phyloP scores from a whole-genome alignment of 176 grass and related monocot genomes.

The Aegilops sharonensis region DNA sequence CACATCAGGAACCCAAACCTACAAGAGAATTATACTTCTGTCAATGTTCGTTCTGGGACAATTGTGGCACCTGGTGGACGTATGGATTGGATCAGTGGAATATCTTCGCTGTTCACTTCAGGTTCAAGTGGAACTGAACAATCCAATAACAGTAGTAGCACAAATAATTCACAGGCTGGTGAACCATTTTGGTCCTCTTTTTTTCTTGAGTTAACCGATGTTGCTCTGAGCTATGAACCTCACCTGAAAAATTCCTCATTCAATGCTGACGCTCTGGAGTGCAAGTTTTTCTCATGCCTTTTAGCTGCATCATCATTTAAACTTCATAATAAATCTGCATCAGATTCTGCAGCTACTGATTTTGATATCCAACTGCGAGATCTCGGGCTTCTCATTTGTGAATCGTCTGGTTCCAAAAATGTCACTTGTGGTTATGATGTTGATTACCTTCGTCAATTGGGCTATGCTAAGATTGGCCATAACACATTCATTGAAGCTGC shows the following conservation, averaged over 20 bases:
- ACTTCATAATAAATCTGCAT: constrained; percentile 62
- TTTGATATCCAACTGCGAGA: constrained; percentile 81
- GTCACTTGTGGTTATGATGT: constrained; percentile 49
- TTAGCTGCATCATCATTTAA: constrained; percentile 92
- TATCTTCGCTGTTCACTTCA: constrained; percentile 67
- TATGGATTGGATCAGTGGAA: constrained; percentile 85
- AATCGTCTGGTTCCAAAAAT: constrained; percentile 51
- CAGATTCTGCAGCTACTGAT: constrained; percentile 47
- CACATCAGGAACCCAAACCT: constrained; percentile 73
- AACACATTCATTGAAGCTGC: constrained; percentile 61
- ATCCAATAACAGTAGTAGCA: constrained; percentile 30
- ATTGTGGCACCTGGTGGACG: constrained; percentile 88
- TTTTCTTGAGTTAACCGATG: constrained; percentile 88
- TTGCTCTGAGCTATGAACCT: constrained; percentile 92
- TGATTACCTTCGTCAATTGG: constrained; percentile 58
- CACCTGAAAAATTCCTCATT: constrained; percentile 40
- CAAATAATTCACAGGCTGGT: constrained; percentile 31
- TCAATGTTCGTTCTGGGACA: constrained; percentile 72
- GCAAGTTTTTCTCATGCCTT: constrained; percentile 62
- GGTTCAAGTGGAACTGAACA: constrained; percentile 48
- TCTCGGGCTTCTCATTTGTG: constrained; percentile 80
- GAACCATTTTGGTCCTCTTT: constrained; percentile 50
- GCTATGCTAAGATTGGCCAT: constrained; percentile 73
- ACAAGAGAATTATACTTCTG: constrained; percentile 68
- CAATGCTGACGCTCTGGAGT: constrained; percentile 36